A percentile compares a stretch with the other conserved stretches of the same genome.
These are phyloP conservation scores for Apiospora pterosperma DNA, from an alignment of 2,329 filamentous ascomycete species.

Conservation along the genomic window DNA sequence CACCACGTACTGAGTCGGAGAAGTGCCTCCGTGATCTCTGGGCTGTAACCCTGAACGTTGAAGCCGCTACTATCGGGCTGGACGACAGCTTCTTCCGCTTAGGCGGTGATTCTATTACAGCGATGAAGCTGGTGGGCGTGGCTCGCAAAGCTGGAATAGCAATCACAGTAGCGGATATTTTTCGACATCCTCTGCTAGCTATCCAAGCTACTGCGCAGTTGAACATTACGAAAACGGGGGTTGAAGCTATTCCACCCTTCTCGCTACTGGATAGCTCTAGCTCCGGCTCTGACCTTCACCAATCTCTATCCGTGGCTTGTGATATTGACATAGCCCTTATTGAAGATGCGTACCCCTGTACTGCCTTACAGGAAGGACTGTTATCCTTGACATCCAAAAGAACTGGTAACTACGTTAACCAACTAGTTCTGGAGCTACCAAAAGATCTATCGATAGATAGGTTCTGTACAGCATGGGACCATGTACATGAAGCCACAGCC, in stretches of 20 bases:
- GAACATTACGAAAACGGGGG: neutral
- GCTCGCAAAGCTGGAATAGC: neutral
- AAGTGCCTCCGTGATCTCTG: neutral
- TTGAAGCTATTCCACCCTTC: neutral
- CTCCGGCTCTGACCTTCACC: too few species aligned
- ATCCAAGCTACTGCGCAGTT: too few species aligned
- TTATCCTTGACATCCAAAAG: neutral
- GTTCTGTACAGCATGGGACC: neutral
- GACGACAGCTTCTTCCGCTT: neutral
- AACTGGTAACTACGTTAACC: neutral
- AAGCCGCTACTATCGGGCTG: neutral
- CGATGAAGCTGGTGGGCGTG: neutral
- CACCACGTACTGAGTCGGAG: too few species aligned
- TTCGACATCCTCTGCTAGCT: too few species aligned
- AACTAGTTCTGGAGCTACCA: neutral
- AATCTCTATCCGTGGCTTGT: neutral
- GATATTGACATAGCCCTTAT: too few species aligned
- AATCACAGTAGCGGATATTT: neutral
- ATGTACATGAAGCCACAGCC: neutral
- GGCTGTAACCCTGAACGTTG: neutral
- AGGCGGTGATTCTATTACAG: neutral
- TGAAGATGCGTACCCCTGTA: neutral
- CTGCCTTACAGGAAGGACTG: neutral
- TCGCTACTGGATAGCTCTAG: too few species aligned
- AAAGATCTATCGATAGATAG: neutral